These are phyloP conservation scores for Paraphaeosphaeria minitans DNA, from an alignment of 2,329 filamentous ascomycete species.

Conservation along the genomic window DNA sequence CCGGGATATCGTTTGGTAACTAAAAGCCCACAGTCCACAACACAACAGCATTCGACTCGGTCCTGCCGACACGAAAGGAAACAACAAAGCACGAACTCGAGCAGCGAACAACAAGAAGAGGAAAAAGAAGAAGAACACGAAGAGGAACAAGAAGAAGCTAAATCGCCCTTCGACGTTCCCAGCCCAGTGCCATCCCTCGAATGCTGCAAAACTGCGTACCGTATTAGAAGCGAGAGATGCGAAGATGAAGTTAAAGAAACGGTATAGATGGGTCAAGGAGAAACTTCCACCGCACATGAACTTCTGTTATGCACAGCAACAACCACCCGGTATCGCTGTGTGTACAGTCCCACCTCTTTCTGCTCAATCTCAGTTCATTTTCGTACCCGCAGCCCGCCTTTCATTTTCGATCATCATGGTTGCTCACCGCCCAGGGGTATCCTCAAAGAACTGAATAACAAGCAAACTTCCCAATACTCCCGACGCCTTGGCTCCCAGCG, in stretches of 20 bases:
- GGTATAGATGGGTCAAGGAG: conserved; percentile 13
- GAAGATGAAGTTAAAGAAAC: conserved; percentile 20
- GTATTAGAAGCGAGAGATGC: conserved; percentile 31
- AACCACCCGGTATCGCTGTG: background rate
- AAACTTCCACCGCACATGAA: background rate
- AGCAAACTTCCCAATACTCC: conserved; percentile 20
- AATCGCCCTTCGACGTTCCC: conserved; percentile 20
- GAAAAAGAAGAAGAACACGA: conserved; percentile 6
- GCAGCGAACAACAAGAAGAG: conserved; percentile 4
- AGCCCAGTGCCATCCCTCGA: conserved; percentile 21
- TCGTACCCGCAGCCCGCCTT: conserved; percentile 11
- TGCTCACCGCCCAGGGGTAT: conserved; percentile 30
- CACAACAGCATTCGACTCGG: conserved; percentile 17
- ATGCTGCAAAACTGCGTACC: conserved; percentile 26
- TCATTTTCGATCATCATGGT: conserved; percentile 4
- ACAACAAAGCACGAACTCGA: conserved; percentile 1
- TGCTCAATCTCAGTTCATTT: conserved; percentile 8
- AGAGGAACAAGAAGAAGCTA: conserved; percentile 5
- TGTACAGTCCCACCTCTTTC: background rate
- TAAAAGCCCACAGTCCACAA: conserved; percentile 1
- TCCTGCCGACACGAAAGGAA: conserved; percentile 23
- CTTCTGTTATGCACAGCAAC: background rate
- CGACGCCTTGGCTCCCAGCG: conserved; percentile 29
- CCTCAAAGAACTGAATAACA: conserved; percentile 29
- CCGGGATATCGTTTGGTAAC: conserved; percentile 9